phyloP scores from a whole-genome alignment of 1,284 basidiomycete genomes.

The Ustilago nuda region DNA sequence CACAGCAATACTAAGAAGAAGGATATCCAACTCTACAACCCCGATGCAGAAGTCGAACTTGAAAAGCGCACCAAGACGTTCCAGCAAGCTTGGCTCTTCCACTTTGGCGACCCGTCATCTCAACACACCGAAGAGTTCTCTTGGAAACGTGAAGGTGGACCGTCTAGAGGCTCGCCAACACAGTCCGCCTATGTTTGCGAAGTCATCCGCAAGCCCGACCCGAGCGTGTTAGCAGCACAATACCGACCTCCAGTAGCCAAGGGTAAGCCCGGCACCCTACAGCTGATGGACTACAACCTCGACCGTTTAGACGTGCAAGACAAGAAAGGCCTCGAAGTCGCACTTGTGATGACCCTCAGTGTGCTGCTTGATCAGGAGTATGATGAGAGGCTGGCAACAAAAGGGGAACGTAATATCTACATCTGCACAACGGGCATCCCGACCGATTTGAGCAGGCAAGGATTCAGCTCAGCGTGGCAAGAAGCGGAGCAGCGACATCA shows the following conservation, averaged over 20 bases:
- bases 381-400: conserved; percentile 54
- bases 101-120: conserved; percentile 74
- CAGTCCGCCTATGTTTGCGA: conserved; percentile 69
- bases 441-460: conserved; percentile 35
- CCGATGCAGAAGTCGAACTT: conserved; percentile 77
- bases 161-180: conserved; percentile 22
- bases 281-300: conserved; percentile 86
- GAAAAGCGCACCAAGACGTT: conserved; percentile 78
- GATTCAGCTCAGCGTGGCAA: conserved; percentile 25
- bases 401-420: conserved; percentile 45
- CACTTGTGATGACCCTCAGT: conserved; percentile 79
- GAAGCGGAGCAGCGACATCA: conserved; percentile 30
- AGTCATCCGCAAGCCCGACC: conserved; percentile 84
- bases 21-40: conserved; percentile 80
- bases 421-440: conserved; percentile 35
- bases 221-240: conserved; percentile 82
- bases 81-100: conserved; percentile 80
- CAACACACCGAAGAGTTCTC: conserved; percentile 29
- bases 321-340: conserved; percentile 77
- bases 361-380: conserved; percentile 81
- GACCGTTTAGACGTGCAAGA: conserved; percentile 84
- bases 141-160: conserved; percentile 67
- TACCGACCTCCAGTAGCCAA: conserved; percentile 77
- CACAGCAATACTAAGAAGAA: conserved; percentile 74
- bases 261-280: conserved; percentile 77